Percentiles rank a stretch among this genome's conserved stretches.
These are phyloP conservation scores for Ambrosiella beaveri DNA, from an alignment of 2,329 filamentous ascomycete species.

Conservation along the genomic window DNA sequence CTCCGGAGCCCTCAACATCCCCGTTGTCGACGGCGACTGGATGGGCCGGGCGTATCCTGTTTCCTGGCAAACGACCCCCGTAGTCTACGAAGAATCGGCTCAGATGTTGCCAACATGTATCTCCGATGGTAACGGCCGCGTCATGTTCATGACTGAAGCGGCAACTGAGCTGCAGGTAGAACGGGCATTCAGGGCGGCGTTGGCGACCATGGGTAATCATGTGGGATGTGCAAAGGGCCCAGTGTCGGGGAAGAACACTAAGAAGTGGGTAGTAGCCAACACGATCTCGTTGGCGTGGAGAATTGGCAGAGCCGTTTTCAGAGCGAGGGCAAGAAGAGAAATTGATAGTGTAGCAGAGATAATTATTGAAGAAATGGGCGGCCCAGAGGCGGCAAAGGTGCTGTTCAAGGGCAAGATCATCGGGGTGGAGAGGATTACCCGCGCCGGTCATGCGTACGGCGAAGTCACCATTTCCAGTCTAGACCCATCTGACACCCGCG, in stretches of 20 bases:
- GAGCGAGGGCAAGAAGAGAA: conserved; percentile 18
- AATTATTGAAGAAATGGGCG: conserved; percentile 42
- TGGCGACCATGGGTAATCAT: conserved; percentile 38
- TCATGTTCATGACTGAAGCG: conserved; percentile 31
- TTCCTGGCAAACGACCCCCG: conserved; percentile 37
- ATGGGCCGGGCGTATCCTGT: conserved; percentile 40
- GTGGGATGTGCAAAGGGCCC: conserved; percentile 32
- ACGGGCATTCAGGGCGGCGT: conserved; percentile 30
- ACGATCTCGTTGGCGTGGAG: conserved; percentile 37
- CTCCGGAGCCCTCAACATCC: conserved; percentile 32
- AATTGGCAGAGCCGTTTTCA: conserved; percentile 32
- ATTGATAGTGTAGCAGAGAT: conserved; percentile 37
- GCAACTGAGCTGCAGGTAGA: conserved; percentile 31
- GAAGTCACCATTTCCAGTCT: conserved; percentile 31
- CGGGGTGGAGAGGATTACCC: conserved; percentile 37
- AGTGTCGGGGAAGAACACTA: conserved; percentile 31
- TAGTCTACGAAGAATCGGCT: conserved; percentile 31
- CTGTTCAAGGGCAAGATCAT: conserved; percentile 49
- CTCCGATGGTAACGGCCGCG: conserved; percentile 34
- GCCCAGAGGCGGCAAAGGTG: conserved; percentile 32
- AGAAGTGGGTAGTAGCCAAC: conserved; percentile 33
- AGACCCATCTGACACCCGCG: conserved; percentile 26
- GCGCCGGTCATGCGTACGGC: conserved; percentile 41
- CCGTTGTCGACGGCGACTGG: conserved; percentile 37
- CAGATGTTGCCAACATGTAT: conserved; percentile 31